A percentile compares a stretch with the other conserved stretches of the same genome.
Conservation (phyloP, 805 yeast genomes). For the Kuraishia cidri region DNA sequence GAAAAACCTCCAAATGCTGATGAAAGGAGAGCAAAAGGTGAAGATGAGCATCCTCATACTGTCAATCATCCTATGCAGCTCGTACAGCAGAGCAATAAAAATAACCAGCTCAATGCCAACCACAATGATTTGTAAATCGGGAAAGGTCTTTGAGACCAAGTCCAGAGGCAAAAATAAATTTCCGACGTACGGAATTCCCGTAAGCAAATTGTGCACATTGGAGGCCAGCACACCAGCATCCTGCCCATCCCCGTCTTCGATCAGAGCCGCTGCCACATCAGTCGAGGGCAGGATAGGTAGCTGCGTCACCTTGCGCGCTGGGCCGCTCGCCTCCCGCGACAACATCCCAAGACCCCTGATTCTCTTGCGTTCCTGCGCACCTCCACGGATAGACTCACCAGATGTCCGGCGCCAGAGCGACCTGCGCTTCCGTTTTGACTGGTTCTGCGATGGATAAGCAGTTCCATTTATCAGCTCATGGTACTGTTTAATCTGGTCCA, state of each 20-base stretch:
- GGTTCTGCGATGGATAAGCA: background rate
- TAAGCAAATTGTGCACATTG: conserved; percentile 1
- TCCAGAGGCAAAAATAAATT: conserved; percentile 3
- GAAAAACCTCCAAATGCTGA: conserved; percentile 2
- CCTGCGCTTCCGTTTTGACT: too few species aligned
- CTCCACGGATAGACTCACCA: too few species aligned
- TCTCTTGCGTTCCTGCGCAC: too few species aligned
- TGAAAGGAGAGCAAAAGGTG: conserved; percentile 3
- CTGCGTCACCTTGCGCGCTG: too few species aligned
- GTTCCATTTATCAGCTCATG: background rate
- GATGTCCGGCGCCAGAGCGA: too few species aligned
- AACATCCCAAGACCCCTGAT: too few species aligned
- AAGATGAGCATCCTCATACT: conserved; percentile 2
- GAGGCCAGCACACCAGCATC: conserved; percentile 1
- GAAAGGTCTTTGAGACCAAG: background rate
- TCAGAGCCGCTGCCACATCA: too few species aligned
- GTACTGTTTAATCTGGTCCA: background rate
- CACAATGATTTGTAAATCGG: conserved; percentile 1
- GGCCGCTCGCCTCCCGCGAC: too few species aligned
- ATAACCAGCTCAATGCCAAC: conserved; percentile 4
- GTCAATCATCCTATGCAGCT: conserved; percentile 3
- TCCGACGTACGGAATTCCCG: conserved; percentile 3
- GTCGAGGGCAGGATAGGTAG: too few species aligned
- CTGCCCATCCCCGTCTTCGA: background rate
- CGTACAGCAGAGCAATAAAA: conserved; percentile 2